Percentiles rank a stretch among this genome's conserved stretches.
phyloP scores from a whole-genome alignment of 768 basidiomycete genomes.

The Mycena rebaudengoi region DNA sequence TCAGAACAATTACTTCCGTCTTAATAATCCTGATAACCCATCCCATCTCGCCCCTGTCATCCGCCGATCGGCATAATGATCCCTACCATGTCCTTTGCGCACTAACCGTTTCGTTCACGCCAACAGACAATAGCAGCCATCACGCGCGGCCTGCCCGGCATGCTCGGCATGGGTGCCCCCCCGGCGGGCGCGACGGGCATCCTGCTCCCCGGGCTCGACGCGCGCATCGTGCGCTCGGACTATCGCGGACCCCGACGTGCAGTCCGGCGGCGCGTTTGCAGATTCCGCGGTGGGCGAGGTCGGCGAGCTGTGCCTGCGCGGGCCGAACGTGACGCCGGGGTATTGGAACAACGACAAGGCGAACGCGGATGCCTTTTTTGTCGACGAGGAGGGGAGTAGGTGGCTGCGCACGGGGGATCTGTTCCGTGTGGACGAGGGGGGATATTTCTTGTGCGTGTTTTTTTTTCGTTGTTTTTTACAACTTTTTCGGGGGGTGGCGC shows the following conservation, averaged over 20 bases:
- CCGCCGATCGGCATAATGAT: not conserved
- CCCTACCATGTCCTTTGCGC: too few species aligned
- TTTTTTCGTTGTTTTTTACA: not conserved
- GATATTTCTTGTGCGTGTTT: conserved; percentile 67
- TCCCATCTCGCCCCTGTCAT: not conserved
- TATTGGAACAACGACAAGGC: conserved; percentile 79
- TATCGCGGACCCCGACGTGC: conserved; percentile 63
- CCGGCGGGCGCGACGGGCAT: conserved; percentile 53
- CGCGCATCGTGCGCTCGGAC: conserved; percentile 63
- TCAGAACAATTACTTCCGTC: too few species aligned
- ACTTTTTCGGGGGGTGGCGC: not conserved
- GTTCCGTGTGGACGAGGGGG: conserved; percentile 66
- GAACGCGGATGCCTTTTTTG: conserved; percentile 70
- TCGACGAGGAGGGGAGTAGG: too few species aligned
- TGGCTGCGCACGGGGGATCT: conserved; percentile 82
- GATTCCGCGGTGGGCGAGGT: too few species aligned
- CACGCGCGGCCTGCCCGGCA: conserved; percentile 51
- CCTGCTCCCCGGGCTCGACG: conserved; percentile 70
- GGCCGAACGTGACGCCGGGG: conserved; percentile 65
- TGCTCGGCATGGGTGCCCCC: conserved; percentile 36
- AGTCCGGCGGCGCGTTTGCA: conserved; percentile 61
- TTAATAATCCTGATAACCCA: too few species aligned
- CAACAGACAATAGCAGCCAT: conserved; percentile 64
- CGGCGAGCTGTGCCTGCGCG: conserved; percentile 70
- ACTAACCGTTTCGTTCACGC: too few species aligned